Percentiles rank a stretch among this genome's conserved stretches.
Evolutionary conservation across 192 early-diverging fungal species (phyloP).

Genomic region (Coemansia sp.): DNA sequence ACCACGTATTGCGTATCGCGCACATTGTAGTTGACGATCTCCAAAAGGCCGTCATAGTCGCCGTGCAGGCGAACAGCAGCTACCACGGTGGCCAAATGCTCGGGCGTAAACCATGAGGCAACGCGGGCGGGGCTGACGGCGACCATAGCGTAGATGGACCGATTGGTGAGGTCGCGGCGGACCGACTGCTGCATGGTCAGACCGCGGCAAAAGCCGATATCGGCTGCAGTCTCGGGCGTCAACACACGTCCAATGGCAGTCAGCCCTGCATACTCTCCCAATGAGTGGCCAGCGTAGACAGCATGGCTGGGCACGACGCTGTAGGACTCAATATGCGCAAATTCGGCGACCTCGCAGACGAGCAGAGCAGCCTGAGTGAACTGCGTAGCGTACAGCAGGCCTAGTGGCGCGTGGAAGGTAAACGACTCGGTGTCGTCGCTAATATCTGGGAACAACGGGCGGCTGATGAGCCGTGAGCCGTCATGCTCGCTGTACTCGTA

Average conservation of each 20-base stretch:
- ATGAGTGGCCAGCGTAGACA: conserved; percentile 91
- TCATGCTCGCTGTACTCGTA: conserved; percentile 81
- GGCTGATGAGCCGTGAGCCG: conserved; percentile 66
- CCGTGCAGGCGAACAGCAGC: conserved; percentile 76
- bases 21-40: conserved; percentile 98
- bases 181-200: conserved; percentile 98
- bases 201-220: conserved; percentile 95
- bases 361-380: conserved; percentile 93
- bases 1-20: conserved; percentile 96
- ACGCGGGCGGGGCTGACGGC: conserved; percentile 93
- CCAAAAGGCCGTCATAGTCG: conserved; percentile 64
- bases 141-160: conserved; percentile 95
- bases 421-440: conserved; percentile 73
- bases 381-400: conserved; percentile 90
- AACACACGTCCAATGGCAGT: conserved; percentile 86
- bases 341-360: conserved; percentile 88
- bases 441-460: conserved; percentile 91
- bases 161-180: conserved; percentile 75
- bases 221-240: conserved; percentile 79
- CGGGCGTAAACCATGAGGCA: conserved; percentile 78
- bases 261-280: conserved; percentile 93
- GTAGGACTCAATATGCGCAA: conserved; percentile 86
- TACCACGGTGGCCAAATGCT: conserved; percentile 70
- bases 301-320: conserved; percentile 82
- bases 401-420: conserved; percentile 85